phyloP scores from a whole-genome alignment of 495 filamentous ascomycete genomes.

The Penicillium psychrofluorescens region DNA sequence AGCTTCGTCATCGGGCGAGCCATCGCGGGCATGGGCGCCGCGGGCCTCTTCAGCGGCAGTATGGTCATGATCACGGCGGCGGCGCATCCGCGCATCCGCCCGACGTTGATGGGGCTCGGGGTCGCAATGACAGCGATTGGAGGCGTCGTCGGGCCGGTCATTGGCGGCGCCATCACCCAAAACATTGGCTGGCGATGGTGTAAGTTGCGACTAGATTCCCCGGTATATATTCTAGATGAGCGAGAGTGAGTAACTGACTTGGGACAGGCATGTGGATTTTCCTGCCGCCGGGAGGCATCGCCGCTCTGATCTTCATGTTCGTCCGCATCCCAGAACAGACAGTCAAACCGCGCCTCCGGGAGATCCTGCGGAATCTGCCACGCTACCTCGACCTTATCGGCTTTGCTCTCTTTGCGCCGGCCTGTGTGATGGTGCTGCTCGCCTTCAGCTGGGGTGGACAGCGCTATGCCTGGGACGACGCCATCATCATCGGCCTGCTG shows the following conservation, averaged over 20 bases:
- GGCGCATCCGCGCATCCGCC: too few relatives aligned
- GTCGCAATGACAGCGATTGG: too few relatives aligned
- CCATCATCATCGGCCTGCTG: conserved; percentile 18
- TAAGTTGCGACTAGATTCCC: conserved; percentile 1
- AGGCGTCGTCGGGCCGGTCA: conserved; percentile 28
- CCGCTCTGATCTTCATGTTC: conserved; percentile 21
- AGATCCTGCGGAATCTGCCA: conserved; percentile 9
- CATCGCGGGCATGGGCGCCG: too few relatives aligned
- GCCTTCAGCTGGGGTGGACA: conserved; percentile 19
- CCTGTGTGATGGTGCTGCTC: conserved; percentile 27
- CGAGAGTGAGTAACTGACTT: neutral
- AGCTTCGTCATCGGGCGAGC: too few relatives aligned
- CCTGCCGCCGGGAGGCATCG: conserved; percentile 38
- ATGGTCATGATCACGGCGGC: too few relatives aligned
- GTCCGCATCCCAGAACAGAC: conserved; percentile 32
- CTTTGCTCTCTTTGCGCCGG: conserved; percentile 28
- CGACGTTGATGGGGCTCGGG: too few relatives aligned
- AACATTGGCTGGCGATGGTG: conserved; percentile 36
- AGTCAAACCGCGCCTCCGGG: conserved; percentile 20
- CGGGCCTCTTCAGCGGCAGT: too few relatives aligned
- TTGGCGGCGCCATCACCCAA: conserved; percentile 46
- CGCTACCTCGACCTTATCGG: conserved; percentile 31
- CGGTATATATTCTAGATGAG: too few relatives aligned
- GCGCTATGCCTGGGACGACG: conserved; percentile 14
- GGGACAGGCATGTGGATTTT: conserved; percentile 44